Evolutionary conservation across 2,329 filamentous ascomycete genomes (phyloP).

Genomic region (Fusarium sp.): DNA sequence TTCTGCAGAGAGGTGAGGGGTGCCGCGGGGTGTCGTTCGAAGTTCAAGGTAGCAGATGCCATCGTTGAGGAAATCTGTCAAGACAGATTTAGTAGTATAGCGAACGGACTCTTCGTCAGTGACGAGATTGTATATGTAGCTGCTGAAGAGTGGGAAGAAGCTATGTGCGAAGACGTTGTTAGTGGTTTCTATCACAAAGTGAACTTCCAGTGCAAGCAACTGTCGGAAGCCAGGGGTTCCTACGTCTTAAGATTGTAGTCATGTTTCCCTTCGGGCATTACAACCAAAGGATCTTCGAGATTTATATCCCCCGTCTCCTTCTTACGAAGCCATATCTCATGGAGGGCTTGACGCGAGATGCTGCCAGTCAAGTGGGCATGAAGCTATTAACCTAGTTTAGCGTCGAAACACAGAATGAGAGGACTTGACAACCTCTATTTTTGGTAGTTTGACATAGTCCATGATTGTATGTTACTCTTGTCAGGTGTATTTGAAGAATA

Average conservation of each 20-base stretch:
- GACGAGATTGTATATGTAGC: constrained; percentile 82
- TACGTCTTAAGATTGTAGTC: constrained; percentile 77
- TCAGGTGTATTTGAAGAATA: neutral
- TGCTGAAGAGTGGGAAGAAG: constrained; percentile 82
- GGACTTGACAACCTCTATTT: constrained; percentile 60
- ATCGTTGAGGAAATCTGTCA: constrained; percentile 74
- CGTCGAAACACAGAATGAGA: accelerated
- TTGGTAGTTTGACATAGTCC: constrained; percentile 63
- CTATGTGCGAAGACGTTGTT: constrained; percentile 53
- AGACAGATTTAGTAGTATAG: constrained; percentile 72
- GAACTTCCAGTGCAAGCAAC: neutral
- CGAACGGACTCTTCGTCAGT: constrained; percentile 69
- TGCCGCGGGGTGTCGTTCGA: constrained; percentile 79
- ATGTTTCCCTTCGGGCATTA: constrained; percentile 77
- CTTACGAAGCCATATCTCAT: constrained; percentile 77
- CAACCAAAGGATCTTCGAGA: constrained; percentile 74
- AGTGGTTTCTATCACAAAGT: neutral
- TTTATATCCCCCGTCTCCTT: constrained; percentile 62
- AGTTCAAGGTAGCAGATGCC: constrained; percentile 83
- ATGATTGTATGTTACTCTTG: constrained; percentile 39
- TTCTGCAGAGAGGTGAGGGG: constrained; percentile 67
- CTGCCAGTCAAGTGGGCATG: constrained; percentile 85
- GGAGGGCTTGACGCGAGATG: constrained; percentile 77
- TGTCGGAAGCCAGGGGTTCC: constrained; percentile 31
- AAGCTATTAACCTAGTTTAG: constrained; percentile 60